Conservation (phyloP, 129 eudicot species). For the Ambrosia artemisiifolia region DNA sequence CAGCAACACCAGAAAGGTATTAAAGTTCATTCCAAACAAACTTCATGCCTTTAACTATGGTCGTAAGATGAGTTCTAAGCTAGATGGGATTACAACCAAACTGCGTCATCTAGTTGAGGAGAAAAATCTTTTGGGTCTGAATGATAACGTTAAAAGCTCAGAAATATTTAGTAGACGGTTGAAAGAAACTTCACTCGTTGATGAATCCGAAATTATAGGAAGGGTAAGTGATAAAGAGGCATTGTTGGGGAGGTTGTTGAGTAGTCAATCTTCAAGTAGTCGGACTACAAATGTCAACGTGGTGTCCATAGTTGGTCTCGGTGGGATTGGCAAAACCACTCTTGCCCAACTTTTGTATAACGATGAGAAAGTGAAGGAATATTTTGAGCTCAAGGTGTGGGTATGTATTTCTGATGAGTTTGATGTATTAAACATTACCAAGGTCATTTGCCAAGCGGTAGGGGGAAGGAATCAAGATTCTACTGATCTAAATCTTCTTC, state of each 20-base stretch:
- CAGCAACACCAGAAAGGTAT: too few species aligned
- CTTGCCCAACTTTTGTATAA: neutral
- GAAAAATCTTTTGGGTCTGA: neutral
- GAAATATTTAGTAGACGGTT: neutral
- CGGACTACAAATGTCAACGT: neutral
- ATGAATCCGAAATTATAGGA: neutral
- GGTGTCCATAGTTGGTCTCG: neutral
- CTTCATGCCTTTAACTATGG: neutral
- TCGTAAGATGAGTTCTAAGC: too few species aligned
- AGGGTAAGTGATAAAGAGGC: neutral
- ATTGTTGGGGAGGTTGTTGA: neutral
- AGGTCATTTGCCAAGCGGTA: neutral
- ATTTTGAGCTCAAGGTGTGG: neutral
- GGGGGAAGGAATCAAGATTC: neutral
- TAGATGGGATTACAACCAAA: neutral
- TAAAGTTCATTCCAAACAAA: constrained; percentile 4
- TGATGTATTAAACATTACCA: neutral
- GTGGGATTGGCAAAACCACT: neutral
- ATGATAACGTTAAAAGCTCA: neutral
- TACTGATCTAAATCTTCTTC: constrained; percentile 26
- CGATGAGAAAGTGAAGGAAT: neutral
- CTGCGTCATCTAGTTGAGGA: neutral
- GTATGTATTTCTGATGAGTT: neutral
- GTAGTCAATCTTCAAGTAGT: neutral
- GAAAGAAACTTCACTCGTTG: neutral